A percentile compares a stretch with the other conserved stretches of the same genome.
These are phyloP conservation scores for Scytalidium lignicola DNA, from an alignment of 2,329 filamentous ascomycete species.

Conservation along the genomic window DNA sequence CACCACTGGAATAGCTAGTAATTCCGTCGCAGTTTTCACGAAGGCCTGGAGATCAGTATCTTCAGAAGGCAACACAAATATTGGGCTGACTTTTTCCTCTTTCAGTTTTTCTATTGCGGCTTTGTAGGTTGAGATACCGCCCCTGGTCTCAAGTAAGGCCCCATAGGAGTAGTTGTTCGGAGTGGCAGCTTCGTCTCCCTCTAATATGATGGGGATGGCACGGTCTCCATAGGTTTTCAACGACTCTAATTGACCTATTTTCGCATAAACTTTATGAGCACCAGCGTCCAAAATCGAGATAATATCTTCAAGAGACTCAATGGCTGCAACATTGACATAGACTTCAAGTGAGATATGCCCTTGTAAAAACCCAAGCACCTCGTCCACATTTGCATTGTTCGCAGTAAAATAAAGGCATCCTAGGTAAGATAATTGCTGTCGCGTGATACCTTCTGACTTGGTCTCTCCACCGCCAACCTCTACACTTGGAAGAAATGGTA, in stretches of 20 bases:
- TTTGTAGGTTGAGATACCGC: slow-evolving; percentile 38
- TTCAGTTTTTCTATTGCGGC: slow-evolving; percentile 17
- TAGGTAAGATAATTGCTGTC: slow-evolving; percentile 53
- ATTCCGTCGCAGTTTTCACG: slow-evolving; percentile 17
- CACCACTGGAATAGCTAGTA: slow-evolving; percentile 63
- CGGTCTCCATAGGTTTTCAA: slow-evolving; percentile 52
- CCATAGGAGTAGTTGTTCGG: slow-evolving; percentile 24
- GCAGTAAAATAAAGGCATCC: slow-evolving; percentile 55
- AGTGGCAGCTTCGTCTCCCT: slow-evolving; percentile 6
- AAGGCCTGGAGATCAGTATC: slow-evolving; percentile 11
- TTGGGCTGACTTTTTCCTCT: slow-evolving; percentile 21
- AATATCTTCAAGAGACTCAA: slow-evolving; percentile 67
- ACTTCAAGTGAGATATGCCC: slow-evolving; percentile 51
- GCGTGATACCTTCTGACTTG: slow-evolving; percentile 44
- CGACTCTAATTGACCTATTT: slow-evolving; percentile 59
- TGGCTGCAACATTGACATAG: slow-evolving; percentile 70
- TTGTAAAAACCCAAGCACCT: slow-evolving; percentile 36
- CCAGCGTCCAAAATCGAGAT: slow-evolving; percentile 79
- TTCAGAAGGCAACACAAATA: slow-evolving; percentile 20
- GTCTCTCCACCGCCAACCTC: slow-evolving; percentile 45
- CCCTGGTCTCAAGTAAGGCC: slow-evolving; percentile 17
- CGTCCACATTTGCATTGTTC: slow-evolving; percentile 25
- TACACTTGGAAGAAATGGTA: slow-evolving; percentile 58
- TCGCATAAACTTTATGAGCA: slow-evolving; percentile 79
- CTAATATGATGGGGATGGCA: slow-evolving; percentile 42